phyloP scores from a whole-genome alignment of 1,139 yeast species.

The Magnusiomyces ingens region DNA sequence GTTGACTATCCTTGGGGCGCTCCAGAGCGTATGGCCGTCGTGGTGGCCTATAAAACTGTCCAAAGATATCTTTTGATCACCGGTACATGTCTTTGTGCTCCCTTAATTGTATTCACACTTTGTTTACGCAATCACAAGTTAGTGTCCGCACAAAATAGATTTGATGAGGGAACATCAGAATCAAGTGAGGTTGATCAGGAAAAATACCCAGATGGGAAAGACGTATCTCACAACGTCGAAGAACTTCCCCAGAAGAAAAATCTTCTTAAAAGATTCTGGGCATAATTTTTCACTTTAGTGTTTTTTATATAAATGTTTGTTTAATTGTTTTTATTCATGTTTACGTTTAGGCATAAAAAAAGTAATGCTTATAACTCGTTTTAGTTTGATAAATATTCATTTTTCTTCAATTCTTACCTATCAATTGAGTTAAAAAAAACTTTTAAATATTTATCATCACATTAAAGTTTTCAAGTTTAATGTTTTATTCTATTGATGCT shows the following conservation, averaged over 20 bases:
- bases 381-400: too few relatives aligned
- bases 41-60: conserved; percentile 50
- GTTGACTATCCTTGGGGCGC: conserved; percentile 50
- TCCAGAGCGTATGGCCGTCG: conserved; percentile 50
- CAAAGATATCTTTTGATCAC: conserved; percentile 53
- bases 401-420: too few relatives aligned
- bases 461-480: too few relatives aligned
- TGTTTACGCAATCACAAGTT: conserved; percentile 51
- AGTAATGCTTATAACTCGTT: too few relatives aligned
- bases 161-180: conserved; percentile 29
- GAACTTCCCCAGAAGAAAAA: conserved; percentile 34
- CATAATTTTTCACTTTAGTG: too few relatives aligned
- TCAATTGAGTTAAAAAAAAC: too few relatives aligned
- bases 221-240: conserved; percentile 63
- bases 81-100: conserved; percentile 51
- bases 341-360: too few relatives aligned
- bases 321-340: too few relatives aligned
- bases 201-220: conserved; percentile 47
- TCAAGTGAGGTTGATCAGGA: conserved; percentile 22
- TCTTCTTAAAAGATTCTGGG: too few relatives aligned
- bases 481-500: too few relatives aligned
- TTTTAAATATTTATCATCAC: too few relatives aligned
- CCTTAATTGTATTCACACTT: conserved; percentile 44
- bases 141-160: conserved; percentile 30
- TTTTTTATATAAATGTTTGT: too few relatives aligned